Percentiles rank a stretch among this genome's conserved stretches.
Evolutionary conservation across 805 yeast species (phyloP).

Genomic region (Kodamaea restingae): DNA sequence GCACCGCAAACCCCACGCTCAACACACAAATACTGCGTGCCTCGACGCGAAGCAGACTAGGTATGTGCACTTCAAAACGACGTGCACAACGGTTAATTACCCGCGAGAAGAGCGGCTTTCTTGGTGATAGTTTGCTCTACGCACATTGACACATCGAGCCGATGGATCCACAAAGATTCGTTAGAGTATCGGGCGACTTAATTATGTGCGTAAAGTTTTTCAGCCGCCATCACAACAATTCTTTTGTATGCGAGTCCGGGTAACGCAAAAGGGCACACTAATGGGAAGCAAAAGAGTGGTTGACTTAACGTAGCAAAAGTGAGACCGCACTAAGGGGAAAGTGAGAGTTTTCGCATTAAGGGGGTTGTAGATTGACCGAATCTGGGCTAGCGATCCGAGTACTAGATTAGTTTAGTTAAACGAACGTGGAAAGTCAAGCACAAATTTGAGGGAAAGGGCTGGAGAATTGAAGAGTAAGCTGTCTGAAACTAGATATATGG

Average conservation of each 20-base stretch:
- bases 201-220: constrained; percentile 19
- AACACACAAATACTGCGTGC: neutral
- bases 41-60: neutral
- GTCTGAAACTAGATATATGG: too few species aligned
- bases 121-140: constrained; percentile 19
- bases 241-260: constrained; percentile 1
- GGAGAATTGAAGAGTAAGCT: too few species aligned
- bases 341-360: too few species aligned
- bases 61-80: constrained; percentile 6
- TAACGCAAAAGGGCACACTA: too few species aligned
- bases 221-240: neutral
- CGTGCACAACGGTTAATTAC: neutral
- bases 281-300: neutral
- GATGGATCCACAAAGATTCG: constrained; percentile 34
- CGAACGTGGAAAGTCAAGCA: too few species aligned
- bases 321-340: too few species aligned
- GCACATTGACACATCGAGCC: constrained; percentile 49
- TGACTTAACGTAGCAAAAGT: too few species aligned
- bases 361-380: too few species aligned
- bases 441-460: too few species aligned
- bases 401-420: too few species aligned
- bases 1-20: neutral
- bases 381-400: too few species aligned
- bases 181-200: constrained; percentile 42
- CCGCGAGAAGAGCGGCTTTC: neutral